phyloP scores from a whole-genome alignment of 2,329 filamentous ascomycete genomes.

The Catunica adiposa region DNA sequence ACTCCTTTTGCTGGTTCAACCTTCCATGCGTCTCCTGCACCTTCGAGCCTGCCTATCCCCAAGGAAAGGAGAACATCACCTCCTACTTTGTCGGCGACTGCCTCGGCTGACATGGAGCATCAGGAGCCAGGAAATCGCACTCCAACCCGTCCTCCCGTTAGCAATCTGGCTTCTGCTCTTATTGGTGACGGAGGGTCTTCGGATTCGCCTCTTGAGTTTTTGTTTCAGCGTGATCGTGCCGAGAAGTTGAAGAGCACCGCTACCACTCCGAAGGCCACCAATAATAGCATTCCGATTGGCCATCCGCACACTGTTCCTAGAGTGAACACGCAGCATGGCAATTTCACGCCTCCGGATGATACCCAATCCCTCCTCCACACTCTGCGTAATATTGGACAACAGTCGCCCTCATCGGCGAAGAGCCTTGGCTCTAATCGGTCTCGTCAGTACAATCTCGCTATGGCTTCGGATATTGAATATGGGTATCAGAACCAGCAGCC shows the following conservation, averaged over 20 bases:
- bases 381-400: slow-evolving; percentile 9
- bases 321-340: neutral
- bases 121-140: neutral
- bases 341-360: slow-evolving; percentile 8
- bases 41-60: slow-evolving; percentile 76
- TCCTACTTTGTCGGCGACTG: slow-evolving; percentile 1
- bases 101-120: slow-evolving; percentile 23
- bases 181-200: slow-evolving; percentile 19
- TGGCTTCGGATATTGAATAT: slow-evolving; percentile 9
- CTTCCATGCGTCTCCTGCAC: slow-evolving; percentile 86
- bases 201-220: slow-evolving; percentile 70
- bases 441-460: slow-evolving; percentile 11
- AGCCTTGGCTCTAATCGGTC: neutral
- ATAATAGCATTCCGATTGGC: neutral
- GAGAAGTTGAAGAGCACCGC: slow-evolving; percentile 44
- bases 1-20: slow-evolving; percentile 78
- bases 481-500: slow-evolving; percentile 4
- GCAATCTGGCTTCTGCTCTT: neutral
- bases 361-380: slow-evolving; percentile 5
- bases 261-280: neutral
- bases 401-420: slow-evolving; percentile 12
- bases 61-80: slow-evolving; percentile 32
- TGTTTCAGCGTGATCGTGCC: slow-evolving; percentile 75
- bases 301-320: slow-evolving; percentile 9
- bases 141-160: slow-evolving; percentile 3